Evolutionary conservation across 441 rosid genomes (phyloP), one percentile per base, ranked within the genome.

Genomic region (Geranium incanum): DNA sequence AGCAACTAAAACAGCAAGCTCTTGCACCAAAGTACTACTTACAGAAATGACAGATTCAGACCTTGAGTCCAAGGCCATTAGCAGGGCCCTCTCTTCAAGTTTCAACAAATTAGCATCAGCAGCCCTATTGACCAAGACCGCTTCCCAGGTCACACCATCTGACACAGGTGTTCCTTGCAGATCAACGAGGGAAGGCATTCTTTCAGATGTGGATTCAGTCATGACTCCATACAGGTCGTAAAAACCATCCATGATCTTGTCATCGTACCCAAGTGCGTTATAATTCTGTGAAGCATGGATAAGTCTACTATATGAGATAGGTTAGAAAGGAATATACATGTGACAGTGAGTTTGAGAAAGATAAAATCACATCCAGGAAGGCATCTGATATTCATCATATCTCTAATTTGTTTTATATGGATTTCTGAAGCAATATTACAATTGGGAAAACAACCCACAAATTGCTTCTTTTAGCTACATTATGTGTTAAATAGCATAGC

Each of bases 231-330:
- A 89, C 39, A 94, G 77, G 67, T 94, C 98, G 70, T 91, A 94
- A 73, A 94, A 94, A 66, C 98, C 97, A 79, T 94, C 98, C 91
- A 90, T 50, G 86, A 94, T 84, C 89, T 90, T 94, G 85, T 94
- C 98, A 82, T 91, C 97, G 73, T 88, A 94, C 74, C 93, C 84
- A 81, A 94, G 97, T 81, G 92, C 86, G 75, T 87, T 90, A 79
- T 88, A 91, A 86, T 87, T 94, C 98, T 94, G 97, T 77, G 79
- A 88, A 86, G 81, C 83, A 89, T 72, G 86, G 74, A 83, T 76
- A 89, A 82, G 81, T 89, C 85, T 83, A 86, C 70, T 73, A 88
- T 82, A 82, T 83, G 85, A 86, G 84, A 82, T 74, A 69, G 76
- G 84, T 84, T 80, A 87, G 85, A 82, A 84, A 77, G 73, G 78